Conservation (phyloP, 768 basidiomycete genomes). For the Leucosporidium scottii region DNA sequence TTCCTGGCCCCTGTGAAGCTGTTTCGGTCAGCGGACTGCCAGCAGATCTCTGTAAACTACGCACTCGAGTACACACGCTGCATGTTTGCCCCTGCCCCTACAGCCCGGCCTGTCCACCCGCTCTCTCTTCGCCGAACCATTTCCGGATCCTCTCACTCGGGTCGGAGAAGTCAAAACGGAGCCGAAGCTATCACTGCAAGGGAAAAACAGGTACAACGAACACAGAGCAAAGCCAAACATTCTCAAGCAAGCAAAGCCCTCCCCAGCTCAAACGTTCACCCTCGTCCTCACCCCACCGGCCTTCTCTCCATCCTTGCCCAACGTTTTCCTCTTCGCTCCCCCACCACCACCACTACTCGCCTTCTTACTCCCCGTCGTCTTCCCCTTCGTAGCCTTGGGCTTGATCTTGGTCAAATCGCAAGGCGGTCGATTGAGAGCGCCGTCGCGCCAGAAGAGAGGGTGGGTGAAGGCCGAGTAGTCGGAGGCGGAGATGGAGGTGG, state of each 20-base stretch:
- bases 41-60: no score
- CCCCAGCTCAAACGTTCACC: neutral
- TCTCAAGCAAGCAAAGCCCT: neutral
- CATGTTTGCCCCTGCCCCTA: no score
- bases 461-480: slow-evolving; percentile 27
- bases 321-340: neutral
- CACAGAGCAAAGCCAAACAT: no score
- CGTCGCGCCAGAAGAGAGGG: slow-evolving; percentile 22
- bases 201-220: neutral
- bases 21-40: no score
- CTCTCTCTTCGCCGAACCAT: neutral
- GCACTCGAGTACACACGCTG: no score
- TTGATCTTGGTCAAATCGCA: slow-evolving; percentile 21
- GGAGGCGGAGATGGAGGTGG: neutral
- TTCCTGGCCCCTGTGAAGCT: no score
- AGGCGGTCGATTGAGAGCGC: neutral
- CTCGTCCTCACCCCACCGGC: neutral
- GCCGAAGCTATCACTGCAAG: neutral
- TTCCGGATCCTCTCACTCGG: no score
- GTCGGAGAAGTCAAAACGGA: no score
- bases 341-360: neutral
- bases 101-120: no score
- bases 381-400: slow-evolving; percentile 17
- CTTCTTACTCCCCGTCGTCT: neutral
- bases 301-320: neutral